A percentile compares a stretch with the other conserved stretches of the same genome.
phyloP scores from a whole-genome alignment of 805 yeast genomes.

The Ogataea haglerorum region DNA sequence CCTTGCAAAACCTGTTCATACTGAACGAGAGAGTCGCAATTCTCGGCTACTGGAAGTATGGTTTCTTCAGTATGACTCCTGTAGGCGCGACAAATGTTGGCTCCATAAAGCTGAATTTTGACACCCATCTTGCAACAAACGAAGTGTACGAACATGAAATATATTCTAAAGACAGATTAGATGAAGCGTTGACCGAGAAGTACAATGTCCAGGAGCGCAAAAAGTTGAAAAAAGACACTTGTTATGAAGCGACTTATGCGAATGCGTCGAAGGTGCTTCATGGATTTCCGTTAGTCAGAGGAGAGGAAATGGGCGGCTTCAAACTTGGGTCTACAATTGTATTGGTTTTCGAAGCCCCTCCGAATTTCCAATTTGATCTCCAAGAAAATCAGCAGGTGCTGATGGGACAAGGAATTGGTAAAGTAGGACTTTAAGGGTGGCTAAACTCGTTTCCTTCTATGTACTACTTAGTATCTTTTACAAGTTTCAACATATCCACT shows the following conservation, averaged over 20 bases:
- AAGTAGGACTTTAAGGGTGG: background rate
- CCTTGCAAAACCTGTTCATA: conserved; percentile 82
- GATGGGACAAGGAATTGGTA: conserved; percentile 83
- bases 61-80: conserved; percentile 97
- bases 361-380: conserved; percentile 65
- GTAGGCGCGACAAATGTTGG: conserved; percentile 99
- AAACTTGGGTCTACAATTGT: conserved; percentile 96
- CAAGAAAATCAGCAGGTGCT: conserved; percentile 72
- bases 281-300: conserved; percentile 86
- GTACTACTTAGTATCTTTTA: no score
- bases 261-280: conserved; percentile 72
- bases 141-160: conserved; percentile 55
- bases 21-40: conserved; percentile 93
- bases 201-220: conserved; percentile 20
- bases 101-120: conserved; percentile 86
- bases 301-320: conserved; percentile 97
- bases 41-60: conserved; percentile 94
- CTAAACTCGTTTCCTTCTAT: no score
- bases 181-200: conserved; percentile 6
- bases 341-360: conserved; percentile 93
- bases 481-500: no score
- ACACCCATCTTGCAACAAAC: conserved; percentile 84
- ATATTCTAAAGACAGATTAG: conserved; percentile 23
- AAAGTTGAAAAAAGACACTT: conserved; percentile 65
- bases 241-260: conserved; percentile 90